Evolutionary conservation across 192 early-diverging fungal species (phyloP).

Genomic region (Pilaira anomala): DNA sequence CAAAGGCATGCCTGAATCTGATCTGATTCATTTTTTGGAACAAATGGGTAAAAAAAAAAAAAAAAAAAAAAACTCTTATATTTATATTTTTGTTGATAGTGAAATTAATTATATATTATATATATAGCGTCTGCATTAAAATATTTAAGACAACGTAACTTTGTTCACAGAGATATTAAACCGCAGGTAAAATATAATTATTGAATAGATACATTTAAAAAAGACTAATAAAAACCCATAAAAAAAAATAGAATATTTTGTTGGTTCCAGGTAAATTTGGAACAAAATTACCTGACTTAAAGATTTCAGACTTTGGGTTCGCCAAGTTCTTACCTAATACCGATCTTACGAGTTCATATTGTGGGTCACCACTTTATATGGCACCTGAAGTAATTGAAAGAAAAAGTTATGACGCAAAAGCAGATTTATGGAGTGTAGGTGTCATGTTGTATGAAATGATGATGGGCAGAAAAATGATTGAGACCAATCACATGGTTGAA

Average conservation of each 20-base stretch:
- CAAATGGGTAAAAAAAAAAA: slow-evolving; percentile 62
- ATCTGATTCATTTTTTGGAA: slow-evolving; percentile 79
- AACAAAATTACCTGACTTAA: slow-evolving; percentile 68
- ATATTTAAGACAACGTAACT: slow-evolving; percentile 77
- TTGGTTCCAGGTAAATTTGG: slow-evolving; percentile 49
- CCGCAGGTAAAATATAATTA: slow-evolving; percentile 66
- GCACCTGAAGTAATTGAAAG: slow-evolving; percentile 82
- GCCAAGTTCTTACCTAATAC: slow-evolving; percentile 79
- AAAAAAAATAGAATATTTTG: slow-evolving; percentile 72
- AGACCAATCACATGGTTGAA: slow-evolving; percentile 72
- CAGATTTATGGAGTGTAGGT: slow-evolving; percentile 97
- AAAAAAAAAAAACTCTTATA: slow-evolving; percentile 5
- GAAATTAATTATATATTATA: neutral
- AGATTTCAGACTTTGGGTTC: slow-evolving; percentile 98
- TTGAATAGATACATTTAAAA: neutral
- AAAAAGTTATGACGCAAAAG: slow-evolving; percentile 92
- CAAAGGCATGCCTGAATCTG: slow-evolving; percentile 76
- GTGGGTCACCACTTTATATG: slow-evolving; percentile 97
- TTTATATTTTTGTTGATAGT: slow-evolving; percentile 16
- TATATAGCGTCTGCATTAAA: slow-evolving; percentile 73
- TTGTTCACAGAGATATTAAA: slow-evolving; percentile 97
- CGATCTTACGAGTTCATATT: slow-evolving; percentile 88
- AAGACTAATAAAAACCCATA: neutral
- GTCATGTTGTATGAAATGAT: slow-evolving; percentile 94
- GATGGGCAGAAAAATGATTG: slow-evolving; percentile 63